phyloP scores from a whole-genome alignment of 2,329 filamentous ascomycete genomes.

The Hymenoscyphus albidus region DNA sequence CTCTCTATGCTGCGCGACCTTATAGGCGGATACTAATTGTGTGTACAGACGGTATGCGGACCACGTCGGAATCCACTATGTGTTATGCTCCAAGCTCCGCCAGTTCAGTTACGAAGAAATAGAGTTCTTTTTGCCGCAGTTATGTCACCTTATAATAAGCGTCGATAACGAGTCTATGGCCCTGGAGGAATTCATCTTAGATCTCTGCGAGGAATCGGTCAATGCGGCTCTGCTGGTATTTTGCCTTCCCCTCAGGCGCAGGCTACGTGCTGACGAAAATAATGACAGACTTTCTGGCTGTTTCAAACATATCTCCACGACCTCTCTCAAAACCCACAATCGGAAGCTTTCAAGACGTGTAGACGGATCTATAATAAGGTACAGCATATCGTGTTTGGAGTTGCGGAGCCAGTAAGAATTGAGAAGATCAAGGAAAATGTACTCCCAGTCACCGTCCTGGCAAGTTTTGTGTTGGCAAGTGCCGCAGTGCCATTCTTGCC shows the following conservation, averaged over 20 bases:
- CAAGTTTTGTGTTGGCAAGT: constrained; percentile 74
- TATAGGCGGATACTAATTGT: constrained; percentile 10
- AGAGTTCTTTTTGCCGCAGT: constrained; percentile 84
- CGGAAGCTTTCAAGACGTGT: constrained; percentile 76
- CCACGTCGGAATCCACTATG: constrained; percentile 86
- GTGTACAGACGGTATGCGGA: constrained; percentile 72
- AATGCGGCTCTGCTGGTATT: constrained; percentile 77
- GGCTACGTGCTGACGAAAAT: constrained; percentile 19
- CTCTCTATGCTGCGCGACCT: constrained; percentile 5
- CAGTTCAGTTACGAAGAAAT: constrained; percentile 89
- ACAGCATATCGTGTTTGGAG: constrained; percentile 80
- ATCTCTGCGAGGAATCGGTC: constrained; percentile 82
- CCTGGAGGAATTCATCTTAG: constrained; percentile 80
- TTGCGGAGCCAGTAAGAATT: constrained; percentile 62
- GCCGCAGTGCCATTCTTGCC: constrained; percentile 71
- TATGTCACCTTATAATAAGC: constrained; percentile 84
- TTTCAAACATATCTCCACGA: constrained; percentile 87
- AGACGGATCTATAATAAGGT: constrained; percentile 84
- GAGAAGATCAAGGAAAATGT: constrained; percentile 81
- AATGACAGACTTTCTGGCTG: constrained; percentile 75
- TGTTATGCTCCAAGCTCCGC: constrained; percentile 82
- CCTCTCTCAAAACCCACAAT: constrained; percentile 68
- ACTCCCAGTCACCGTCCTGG: constrained; percentile 73
- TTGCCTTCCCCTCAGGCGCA: constrained; percentile 22
- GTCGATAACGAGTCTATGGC: constrained; percentile 91